Evolutionary conservation across 768 basidiomycete species (phyloP).

Genomic region (Suillus brevipes): DNA sequence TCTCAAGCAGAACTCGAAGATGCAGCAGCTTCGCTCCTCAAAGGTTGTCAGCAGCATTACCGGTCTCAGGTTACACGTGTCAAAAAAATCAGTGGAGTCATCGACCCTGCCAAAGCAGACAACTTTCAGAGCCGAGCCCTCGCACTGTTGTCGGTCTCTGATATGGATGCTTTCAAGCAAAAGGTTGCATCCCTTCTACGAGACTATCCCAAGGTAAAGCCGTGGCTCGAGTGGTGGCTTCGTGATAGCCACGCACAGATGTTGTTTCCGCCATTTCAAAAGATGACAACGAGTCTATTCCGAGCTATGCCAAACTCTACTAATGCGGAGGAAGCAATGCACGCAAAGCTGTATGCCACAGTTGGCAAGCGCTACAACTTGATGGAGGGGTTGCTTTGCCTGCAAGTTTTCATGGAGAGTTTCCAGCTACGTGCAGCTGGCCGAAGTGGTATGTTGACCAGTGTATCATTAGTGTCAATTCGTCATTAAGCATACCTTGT

Average conservation of each 20-base stretch:
- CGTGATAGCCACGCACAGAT: neutral
- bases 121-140: neutral
- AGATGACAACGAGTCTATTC: neutral
- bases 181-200: neutral
- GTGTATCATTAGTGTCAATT: too few species aligned
- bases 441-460: too few species aligned
- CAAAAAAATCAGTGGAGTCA: conserved; percentile 19
- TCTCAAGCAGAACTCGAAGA: conserved; percentile 20
- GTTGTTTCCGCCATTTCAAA: neutral
- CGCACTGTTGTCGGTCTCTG: neutral
- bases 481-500: too few species aligned
- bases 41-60: conserved; percentile 36
- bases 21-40: conserved; percentile 17
- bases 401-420: too few species aligned
- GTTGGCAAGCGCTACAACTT: too few species aligned
- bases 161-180: neutral
- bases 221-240: neutral
- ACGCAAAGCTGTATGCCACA: conserved; percentile 5
- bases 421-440: too few species aligned
- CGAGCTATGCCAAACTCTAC: neutral
- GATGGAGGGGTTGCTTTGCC: too few species aligned
- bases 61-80: conserved; percentile 28
- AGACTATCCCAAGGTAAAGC: neutral
- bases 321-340: too few species aligned
- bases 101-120: neutral